Conservation (phyloP, 176 grass and related monocot genomes). For the Triticum aestivum region DNA sequence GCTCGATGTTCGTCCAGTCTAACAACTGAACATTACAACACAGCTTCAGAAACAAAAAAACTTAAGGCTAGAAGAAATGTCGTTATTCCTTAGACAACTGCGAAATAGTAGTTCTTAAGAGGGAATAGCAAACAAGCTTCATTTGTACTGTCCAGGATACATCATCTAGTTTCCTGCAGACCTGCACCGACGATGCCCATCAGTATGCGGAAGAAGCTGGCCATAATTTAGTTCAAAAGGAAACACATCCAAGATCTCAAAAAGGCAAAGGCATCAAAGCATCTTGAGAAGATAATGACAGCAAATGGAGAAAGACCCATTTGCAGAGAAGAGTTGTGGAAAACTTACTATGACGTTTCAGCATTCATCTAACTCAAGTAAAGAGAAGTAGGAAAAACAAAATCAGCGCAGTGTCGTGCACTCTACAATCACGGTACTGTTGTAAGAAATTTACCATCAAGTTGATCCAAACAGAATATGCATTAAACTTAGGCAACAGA, state of each 20-base stretch:
- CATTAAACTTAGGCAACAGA: not conserved
- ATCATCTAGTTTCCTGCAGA: not conserved
- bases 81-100: conserved; percentile 9
- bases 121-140: not conserved
- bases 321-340: not conserved
- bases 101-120: not conserved
- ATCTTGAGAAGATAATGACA: not conserved
- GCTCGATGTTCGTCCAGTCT: too few relatives aligned
- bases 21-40: not conserved
- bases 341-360: not conserved
- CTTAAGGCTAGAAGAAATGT: not conserved
- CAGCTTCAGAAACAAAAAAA: not conserved
- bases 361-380: not conserved
- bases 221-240: not conserved
- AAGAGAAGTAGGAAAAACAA: not conserved
- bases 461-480: not conserved
- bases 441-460: not conserved
- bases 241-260: not conserved
- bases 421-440: not conserved
- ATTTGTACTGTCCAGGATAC: not conserved
- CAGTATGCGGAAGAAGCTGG: not conserved
- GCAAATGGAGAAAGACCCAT: not conserved
- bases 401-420: not conserved
- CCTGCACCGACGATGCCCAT: not conserved
- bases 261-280: not conserved